These are phyloP conservation scores for Botrytis pseudocinerea DNA, from an alignment of 2,329 filamentous ascomycete species.

Conservation along the genomic window DNA sequence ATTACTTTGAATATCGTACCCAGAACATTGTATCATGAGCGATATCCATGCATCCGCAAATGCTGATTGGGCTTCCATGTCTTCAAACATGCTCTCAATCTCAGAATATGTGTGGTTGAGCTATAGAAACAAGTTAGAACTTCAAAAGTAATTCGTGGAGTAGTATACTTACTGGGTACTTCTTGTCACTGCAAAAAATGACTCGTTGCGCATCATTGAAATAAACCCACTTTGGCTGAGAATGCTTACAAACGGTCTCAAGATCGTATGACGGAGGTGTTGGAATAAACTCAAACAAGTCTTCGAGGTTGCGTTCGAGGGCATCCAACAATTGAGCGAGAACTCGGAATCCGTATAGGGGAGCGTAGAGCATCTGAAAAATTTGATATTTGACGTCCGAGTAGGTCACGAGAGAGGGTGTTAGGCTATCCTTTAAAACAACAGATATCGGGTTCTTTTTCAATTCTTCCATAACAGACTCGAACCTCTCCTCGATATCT, in stretches of 20 bases:
- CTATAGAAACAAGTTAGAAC: conserved; percentile 26
- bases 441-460: conserved; percentile 40
- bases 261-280: conserved; percentile 17
- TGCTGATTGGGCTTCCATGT: conserved; percentile 30
- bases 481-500: conserved; percentile 34
- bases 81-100: conserved; percentile 33
- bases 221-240: conserved; percentile 25
- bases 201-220: conserved; percentile 32
- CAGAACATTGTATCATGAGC: conserved; percentile 35
- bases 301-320: conserved; percentile 44
- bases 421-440: conserved; percentile 26
- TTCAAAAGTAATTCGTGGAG: background rate
- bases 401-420: conserved; percentile 35
- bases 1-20: conserved; percentile 31
- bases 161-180: conserved; percentile 32
- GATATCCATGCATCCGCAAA: conserved; percentile 36
- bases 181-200: conserved; percentile 40
- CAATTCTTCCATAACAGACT: conserved; percentile 45
- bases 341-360: conserved; percentile 32
- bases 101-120: conserved; percentile 36
- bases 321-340: conserved; percentile 33
- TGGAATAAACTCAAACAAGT: conserved; percentile 38
- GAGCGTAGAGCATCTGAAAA: conserved; percentile 38
- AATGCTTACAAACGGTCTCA: conserved; percentile 25
- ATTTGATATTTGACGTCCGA: conserved; percentile 36